Evolutionary conservation across 2,329 filamentous ascomycete species (phyloP), one percentile per base, ranked within the genome.

Genomic region (Colletotrichum sp.): DNA sequence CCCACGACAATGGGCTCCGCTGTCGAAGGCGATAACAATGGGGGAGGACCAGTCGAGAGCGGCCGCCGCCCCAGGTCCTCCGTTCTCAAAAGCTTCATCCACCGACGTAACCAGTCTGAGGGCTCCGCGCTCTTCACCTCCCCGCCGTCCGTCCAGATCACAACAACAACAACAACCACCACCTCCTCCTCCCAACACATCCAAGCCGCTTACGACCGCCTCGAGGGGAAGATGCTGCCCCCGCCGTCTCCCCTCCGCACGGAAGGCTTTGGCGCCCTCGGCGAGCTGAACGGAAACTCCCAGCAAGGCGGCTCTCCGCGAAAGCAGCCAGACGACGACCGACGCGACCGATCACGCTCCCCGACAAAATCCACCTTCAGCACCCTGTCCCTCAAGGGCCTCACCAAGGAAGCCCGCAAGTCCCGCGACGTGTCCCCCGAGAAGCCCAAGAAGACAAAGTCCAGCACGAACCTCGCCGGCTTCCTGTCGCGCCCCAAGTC

Each of bases 371-470:
- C 83, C 74, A 85, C 83, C 16, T 82, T 88, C 72, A 84, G 84
- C 76, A 84, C 82, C 63, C 83, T 89, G 26, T 87, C 87, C 6
- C 81, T 91, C 72, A 89, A 88, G 78, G 84, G 86, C 4, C 81
- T 86, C 26, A 80, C 80, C 55, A 87, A 84, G 77, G 87, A 88
- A 68, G 65, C 79, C 57, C 78, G 81, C 75, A 87, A 85, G 68
- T 84, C 84, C 49, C 83, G 85, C 76, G 89, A 90, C 68, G 79
- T 85, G 28, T 90, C 90, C 55, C 89, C 90, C 13, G 89, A 88
- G 74, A 94, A 94, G 81, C 91, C 92, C 30, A 94, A 94, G 82
- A 98, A 96, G 87, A 91, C 91, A 49, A 98, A 96, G 84, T 98
- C 96, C 1, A 91, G 94, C 5, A 94, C 94, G 36, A 98, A 96